phyloP scores from a whole-genome alignment of 2,329 filamentous ascomycete genomes.

The Colletotrichum abscissum region DNA sequence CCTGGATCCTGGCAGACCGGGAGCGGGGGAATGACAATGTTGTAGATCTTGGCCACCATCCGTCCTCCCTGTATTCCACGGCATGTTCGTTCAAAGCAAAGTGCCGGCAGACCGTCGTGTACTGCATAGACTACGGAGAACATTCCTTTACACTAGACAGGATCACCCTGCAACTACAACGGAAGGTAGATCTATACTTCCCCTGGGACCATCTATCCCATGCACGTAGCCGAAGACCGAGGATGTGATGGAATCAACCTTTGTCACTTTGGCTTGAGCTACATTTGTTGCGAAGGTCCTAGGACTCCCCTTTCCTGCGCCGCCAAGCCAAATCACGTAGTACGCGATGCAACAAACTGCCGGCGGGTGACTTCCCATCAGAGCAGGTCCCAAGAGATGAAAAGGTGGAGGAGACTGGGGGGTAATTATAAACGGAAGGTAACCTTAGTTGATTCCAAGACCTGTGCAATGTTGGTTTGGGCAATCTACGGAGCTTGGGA shows the following conservation, averaged over 20 bases:
- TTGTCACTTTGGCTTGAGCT: neutral
- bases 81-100: neutral
- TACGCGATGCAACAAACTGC: conserved; percentile 34
- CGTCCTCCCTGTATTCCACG: conserved; percentile 6
- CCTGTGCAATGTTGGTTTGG: neutral
- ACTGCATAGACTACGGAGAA: too few relatives aligned
- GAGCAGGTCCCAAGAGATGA: conserved; percentile 30
- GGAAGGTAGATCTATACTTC: neutral
- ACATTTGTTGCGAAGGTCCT: neutral
- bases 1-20: conserved; percentile 4
- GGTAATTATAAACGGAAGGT: conserved; percentile 5
- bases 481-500: neutral
- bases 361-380: conserved; percentile 33
- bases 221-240: neutral
- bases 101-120: neutral
- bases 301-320: neutral
- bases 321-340: conserved; percentile 26
- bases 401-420: neutral
- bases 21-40: conserved; percentile 15
- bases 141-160: neutral
- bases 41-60: conserved; percentile 20
- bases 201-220: neutral
- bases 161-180: neutral
- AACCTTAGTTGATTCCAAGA: neutral
- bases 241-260: neutral